Conservation (phyloP, 306 rosid genomes). For the Dalbergia cultrata region DNA sequence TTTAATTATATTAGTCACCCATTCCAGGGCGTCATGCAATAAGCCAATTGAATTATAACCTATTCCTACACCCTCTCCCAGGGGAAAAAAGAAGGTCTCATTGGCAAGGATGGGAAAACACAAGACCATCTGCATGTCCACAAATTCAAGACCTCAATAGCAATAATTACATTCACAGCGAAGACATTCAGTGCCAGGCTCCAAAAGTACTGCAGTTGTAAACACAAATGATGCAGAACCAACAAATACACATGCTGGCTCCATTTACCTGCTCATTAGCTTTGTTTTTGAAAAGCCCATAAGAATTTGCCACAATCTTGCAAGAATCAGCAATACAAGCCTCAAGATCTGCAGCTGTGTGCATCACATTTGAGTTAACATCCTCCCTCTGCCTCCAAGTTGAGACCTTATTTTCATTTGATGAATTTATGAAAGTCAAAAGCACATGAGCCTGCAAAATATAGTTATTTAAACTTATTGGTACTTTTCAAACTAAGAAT, state of each 20-base stretch:
- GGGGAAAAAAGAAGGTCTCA: neutral
- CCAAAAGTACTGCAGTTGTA: conserved; percentile 7
- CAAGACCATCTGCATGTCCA: conserved; percentile 9
- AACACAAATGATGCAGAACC: conserved; percentile 30
- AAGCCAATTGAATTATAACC: conserved; percentile 2
- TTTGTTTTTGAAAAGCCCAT: conserved; percentile 80
- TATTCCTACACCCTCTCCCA: no score
- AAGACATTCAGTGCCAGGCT: conserved; percentile 15
- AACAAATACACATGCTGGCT: conserved; percentile 20
- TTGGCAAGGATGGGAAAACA: conserved; percentile 2
- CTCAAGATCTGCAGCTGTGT: conserved; percentile 64
- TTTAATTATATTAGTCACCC: neutral
- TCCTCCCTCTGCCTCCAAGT: conserved; percentile 55
- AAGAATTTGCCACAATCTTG: conserved; percentile 72
- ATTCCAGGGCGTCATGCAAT: neutral
- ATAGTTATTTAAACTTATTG: conserved; percentile 43
- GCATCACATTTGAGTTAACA: conserved; percentile 47
- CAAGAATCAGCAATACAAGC: conserved; percentile 79
- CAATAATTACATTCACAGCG: conserved; percentile 16
- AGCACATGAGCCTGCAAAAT: conserved; percentile 90
- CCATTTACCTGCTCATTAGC: conserved; percentile 84
- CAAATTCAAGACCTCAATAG: conserved; percentile 32
- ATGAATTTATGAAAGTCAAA: conserved; percentile 71
- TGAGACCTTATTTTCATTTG: conserved; percentile 46
- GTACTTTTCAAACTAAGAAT: conserved; percentile 29